phyloP scores from a whole-genome alignment of 192 early-diverging fungal species.

The Chytriomyces sp. region DNA sequence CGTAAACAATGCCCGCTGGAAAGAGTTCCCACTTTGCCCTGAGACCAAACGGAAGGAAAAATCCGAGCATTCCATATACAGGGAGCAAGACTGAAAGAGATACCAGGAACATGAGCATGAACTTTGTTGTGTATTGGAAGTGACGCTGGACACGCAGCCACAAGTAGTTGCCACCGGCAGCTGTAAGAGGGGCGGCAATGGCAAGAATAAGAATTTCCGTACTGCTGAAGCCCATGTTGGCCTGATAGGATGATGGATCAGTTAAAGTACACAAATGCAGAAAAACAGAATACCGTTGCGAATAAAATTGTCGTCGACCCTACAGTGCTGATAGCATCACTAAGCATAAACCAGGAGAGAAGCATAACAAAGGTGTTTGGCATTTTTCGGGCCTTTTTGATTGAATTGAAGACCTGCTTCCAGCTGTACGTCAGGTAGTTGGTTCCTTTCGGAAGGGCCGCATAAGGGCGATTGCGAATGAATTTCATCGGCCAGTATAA shows the following conservation, averaged over 20 bases:
- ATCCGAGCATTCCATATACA: conserved; percentile 35
- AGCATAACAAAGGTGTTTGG: conserved; percentile 27
- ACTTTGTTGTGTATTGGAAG: conserved; percentile 5
- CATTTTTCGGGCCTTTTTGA: conserved; percentile 15
- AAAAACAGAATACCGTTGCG: conserved; percentile 8
- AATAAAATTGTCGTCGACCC: conserved; percentile 21
- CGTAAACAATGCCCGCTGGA: conserved; percentile 23
- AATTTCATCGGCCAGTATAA: conserved; percentile 3
- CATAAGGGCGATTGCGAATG: conserved; percentile 22
- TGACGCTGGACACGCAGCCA: conserved; percentile 21
- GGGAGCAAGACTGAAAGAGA: conserved; percentile 19
- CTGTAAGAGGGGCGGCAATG: conserved; percentile 25
- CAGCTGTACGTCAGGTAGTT: conserved; percentile 31
- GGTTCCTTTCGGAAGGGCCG: conserved; percentile 21
- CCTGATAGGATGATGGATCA: not conserved
- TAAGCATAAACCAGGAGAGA: conserved; percentile 26
- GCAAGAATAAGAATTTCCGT: conserved; percentile 29
- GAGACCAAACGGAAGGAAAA: conserved; percentile 38
- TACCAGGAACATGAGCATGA: conserved; percentile 25
- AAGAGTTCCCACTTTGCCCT: conserved; percentile 28
- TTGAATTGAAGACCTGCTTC: conserved; percentile 7
- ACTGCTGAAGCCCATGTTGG: conserved; percentile 9
- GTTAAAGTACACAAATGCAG: not conserved
- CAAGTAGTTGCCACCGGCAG: conserved; percentile 16
- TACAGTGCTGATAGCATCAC: conserved; percentile 23